Conservation (phyloP, 2,329 filamentous ascomycete genomes). For the Talaromyces sp. region DNA sequence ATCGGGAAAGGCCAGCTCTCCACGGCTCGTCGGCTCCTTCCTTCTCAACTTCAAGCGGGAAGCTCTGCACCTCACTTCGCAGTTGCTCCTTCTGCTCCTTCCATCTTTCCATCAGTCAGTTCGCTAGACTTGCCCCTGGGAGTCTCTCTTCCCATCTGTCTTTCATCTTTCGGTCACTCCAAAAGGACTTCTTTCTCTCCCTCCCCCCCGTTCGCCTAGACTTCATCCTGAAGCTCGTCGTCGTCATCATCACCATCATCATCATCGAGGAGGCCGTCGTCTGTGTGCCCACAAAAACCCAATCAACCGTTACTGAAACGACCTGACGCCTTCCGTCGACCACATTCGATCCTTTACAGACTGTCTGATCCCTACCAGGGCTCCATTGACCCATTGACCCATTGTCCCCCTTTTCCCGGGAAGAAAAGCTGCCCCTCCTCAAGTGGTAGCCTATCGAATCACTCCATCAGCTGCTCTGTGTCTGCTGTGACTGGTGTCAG, state of each 20-base stretch:
- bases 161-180: not conserved
- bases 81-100: slow-evolving; percentile 22
- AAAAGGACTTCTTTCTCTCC: slow-evolving; percentile 15
- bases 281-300: slow-evolving; percentile 2
- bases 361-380: slow-evolving; percentile 6
- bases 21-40: slow-evolving; percentile 7
- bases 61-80: slow-evolving; percentile 17
- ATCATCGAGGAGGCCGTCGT: slow-evolving; percentile 3
- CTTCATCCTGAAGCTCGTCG: slow-evolving; percentile 4
- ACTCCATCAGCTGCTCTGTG: not conserved
- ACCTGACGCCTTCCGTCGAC: slow-evolving; percentile 12
- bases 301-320: not conserved
- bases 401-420: slow-evolving; percentile 18
- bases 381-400: slow-evolving; percentile 11
- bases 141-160: slow-evolving; percentile 6
- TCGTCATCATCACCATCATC: no score
- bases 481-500: not conserved
- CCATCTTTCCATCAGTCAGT: slow-evolving; percentile 15
- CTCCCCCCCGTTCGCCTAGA: slow-evolving; percentile 16
- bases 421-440: slow-evolving; percentile 11
- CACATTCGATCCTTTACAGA: slow-evolving; percentile 20
- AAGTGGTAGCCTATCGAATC: slow-evolving; percentile 1
- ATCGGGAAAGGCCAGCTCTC: slow-evolving; percentile 15
- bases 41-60: slow-evolving; percentile 1
- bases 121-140: not conserved